Evolutionary conservation across 345 rosid genomes (phyloP), one percentile per base, ranked within the genome.

Genomic region (Geranium rotundifolium): DNA sequence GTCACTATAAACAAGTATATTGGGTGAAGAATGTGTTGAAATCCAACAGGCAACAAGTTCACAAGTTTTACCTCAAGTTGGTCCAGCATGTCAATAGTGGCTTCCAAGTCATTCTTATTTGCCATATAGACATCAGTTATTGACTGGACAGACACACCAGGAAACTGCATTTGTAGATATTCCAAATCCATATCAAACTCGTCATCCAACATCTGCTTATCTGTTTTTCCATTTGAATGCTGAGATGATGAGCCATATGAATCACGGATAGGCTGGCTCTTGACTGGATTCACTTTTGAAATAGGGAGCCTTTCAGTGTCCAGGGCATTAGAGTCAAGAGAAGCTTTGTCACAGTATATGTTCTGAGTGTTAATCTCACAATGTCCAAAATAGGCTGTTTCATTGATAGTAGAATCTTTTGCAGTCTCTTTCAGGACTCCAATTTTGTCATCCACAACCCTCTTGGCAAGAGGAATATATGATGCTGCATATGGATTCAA

Each of bases 401-500:
- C n/a, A n/a, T n/a, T n/a, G n/a, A n/a, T n/a, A n/a, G 4, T 31
- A 2, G 37, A 31, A 72, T 61, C 64, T 64, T 71, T 65, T 29
- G 39, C 23, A 18, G 69, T 64, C 56, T 18, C 46, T 55, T 56
- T 56, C 27, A 49, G 61, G 57, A 37, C 61, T 39, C 60, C 75
- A 46, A 17, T 58, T 37, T 62, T 67, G 67, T 68, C 65, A 65
- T 55, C 68, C 41, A 63, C 59, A 34, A 63, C 85, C 73, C 95
- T 82, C 78, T 79, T 85, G 4, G 86, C 75, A 54, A 92, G 74
- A 0, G 98, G 98, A 52, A 81, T 64, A 58, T 89, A 92, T 7
- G 93, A 76, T 39, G 84, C 81, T n/a, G 96, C 98, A 64, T 85
- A 63, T 0, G 96, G 96, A 63, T 92, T 92, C 82, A 92, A 67